Evolutionary conservation across 805 yeast species (phyloP), one percentile per base, ranked within the genome.

Genomic region (Candida odintsovae): DNA sequence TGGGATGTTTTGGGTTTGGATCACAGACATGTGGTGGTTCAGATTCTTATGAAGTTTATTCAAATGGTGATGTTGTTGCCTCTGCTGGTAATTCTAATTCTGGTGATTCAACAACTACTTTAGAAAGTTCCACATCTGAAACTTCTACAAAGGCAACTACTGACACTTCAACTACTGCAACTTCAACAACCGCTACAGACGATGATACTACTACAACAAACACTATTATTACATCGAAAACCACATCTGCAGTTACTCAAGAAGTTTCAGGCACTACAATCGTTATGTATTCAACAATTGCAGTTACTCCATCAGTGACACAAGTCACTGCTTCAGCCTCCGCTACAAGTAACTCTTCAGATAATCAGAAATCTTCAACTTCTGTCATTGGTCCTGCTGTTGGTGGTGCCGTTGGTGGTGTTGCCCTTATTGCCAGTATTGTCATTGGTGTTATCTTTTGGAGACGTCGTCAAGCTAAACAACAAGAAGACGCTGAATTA

Each of bases 11-110:
- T 31, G 94, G 89, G 8, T 86, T 72, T 56, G 70, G 72, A 6
- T 9, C 41, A 1, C 85, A 83, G 48, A 68, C 59, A 44, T 87
- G 95, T 66, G 89, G 89, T 51, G 84, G 84, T 35, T 67, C 74
- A 16, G 45, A 58, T 40, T 70, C 76, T 35, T 82, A 68, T 54
- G 62, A 71, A 22, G 71, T 80, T 22, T 79, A 67, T 50, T 64
- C 72, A 8, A 65, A 68, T 43, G 67, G 59, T 44, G 36, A 51
- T 43, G 33, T 11, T 33, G 35, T 49, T 35, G 20, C 47, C 20
- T 46, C 36, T 44, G 18, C 48, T 18, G 46, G 38, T 44, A 31
- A 36, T 35, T 46, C 25, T 2, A 20, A 39, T 48, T 31, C 50
- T 22, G 33, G 45, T 21, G 33, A 43, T 23, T 9, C 44, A 9